phyloP scores from a whole-genome alignment of 2,329 filamentous ascomycete species.

The Mycosphaerelloides madeirae region DNA sequence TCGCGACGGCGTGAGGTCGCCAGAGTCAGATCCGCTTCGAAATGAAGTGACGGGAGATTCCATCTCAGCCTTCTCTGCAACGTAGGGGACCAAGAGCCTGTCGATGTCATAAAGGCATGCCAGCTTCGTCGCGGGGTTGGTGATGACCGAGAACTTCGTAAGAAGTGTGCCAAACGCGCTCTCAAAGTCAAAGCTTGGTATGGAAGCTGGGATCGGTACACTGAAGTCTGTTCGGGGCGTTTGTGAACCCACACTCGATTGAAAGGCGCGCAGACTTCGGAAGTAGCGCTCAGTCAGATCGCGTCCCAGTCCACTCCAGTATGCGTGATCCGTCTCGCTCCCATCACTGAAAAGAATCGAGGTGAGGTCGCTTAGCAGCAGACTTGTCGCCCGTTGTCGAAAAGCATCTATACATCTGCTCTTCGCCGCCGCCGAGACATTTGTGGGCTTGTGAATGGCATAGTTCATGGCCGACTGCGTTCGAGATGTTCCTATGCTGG shows the following conservation, averaged over 20 bases:
- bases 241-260: conserved; percentile 14
- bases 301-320: conserved; percentile 55
- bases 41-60: conserved; percentile 5
- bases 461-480: conserved; percentile 13
- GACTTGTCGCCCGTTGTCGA: conserved; percentile 67
- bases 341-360: conserved; percentile 80
- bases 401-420: conserved; percentile 43
- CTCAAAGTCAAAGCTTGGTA: conserved; percentile 51
- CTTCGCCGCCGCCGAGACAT: conserved; percentile 36
- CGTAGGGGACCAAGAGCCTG: conserved; percentile 48
- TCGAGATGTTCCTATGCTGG: conserved; percentile 47
- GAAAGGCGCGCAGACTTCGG: conserved; percentile 8
- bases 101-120: conserved; percentile 78
- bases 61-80: conserved; percentile 11
- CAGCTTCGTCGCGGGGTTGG: conserved; percentile 82
- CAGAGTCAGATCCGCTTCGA: conserved; percentile 7
- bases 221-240: conserved; percentile 12
- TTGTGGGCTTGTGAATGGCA: conserved; percentile 5
- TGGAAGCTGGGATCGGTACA: conserved; percentile 1
- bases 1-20: background rate
- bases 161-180: conserved; percentile 75
- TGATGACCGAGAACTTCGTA: conserved; percentile 81
- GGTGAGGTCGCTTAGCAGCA: conserved; percentile 84
- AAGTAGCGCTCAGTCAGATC: conserved; percentile 30
- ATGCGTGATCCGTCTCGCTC: conserved; percentile 90